phyloP scores from a whole-genome alignment of 2,329 filamentous ascomycete genomes.

The Tricladium varicosporioides region DNA sequence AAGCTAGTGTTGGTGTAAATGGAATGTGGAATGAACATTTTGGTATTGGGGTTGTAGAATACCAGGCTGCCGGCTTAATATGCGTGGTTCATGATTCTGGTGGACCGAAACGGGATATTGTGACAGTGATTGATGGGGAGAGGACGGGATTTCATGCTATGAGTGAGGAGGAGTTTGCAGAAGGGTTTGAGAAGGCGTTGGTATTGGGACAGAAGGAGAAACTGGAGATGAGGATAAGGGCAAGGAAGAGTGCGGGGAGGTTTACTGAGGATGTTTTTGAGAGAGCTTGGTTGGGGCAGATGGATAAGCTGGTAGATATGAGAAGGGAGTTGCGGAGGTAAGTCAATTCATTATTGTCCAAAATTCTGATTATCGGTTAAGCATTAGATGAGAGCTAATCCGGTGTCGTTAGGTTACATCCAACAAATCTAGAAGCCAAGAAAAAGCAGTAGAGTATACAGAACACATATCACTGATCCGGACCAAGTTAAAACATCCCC shows the following conservation, averaged over 20 bases:
- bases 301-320: conserved; percentile 64
- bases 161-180: conserved; percentile 74
- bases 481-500: no score
- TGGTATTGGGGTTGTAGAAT: conserved; percentile 96
- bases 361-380: no score
- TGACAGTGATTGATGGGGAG: conserved; percentile 73
- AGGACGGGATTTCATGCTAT: conserved; percentile 86
- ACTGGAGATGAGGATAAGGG: conserved; percentile 70
- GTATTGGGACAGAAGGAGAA: conserved; percentile 71
- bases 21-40: conserved; percentile 99
- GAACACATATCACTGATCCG: no score
- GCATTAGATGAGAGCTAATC: no score
- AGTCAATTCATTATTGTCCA: background rate
- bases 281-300: conserved; percentile 71
- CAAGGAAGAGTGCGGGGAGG: conserved; percentile 72
- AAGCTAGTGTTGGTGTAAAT: conserved; percentile 83
- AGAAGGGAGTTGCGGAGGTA: conserved; percentile 8
- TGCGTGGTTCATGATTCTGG: conserved; percentile 91
- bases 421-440: no score
- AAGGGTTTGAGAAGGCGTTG: conserved; percentile 75
- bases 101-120: conserved; percentile 91
- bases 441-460: no score
- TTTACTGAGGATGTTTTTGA: conserved; percentile 90
- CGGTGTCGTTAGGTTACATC: no score
- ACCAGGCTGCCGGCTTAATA: conserved; percentile 91